These are phyloP conservation scores for Biscogniauxia sp. DNA, from an alignment of 2,329 filamentous ascomycete genomes.

Conservation along the genomic window DNA sequence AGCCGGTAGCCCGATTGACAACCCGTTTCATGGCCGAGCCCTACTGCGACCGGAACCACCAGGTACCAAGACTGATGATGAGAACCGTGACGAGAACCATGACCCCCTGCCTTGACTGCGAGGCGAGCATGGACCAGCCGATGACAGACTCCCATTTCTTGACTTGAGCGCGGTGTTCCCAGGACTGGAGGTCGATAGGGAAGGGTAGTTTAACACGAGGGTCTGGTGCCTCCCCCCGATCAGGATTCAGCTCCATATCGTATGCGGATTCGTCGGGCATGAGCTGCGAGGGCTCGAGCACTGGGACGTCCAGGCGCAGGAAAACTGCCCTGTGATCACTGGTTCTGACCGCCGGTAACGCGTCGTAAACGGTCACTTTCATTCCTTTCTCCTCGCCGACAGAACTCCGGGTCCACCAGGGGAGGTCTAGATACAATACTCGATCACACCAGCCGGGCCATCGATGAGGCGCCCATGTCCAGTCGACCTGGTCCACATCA, in stretches of 20 bases:
- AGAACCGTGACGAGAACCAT: conserved; percentile 43
- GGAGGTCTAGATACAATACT: conserved; percentile 71
- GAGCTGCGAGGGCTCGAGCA: conserved; percentile 45
- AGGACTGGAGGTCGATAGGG: conserved; percentile 53
- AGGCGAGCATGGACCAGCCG: conserved; percentile 55
- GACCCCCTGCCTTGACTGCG: conserved; percentile 52
- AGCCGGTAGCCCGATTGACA: background rate
- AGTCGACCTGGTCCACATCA: conserved; percentile 44
- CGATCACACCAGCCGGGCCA: conserved; percentile 95
- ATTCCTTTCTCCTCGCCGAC: conserved; percentile 31
- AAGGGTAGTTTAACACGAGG: conserved; percentile 42
- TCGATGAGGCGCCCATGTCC: conserved; percentile 76
- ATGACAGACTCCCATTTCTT: conserved; percentile 38
- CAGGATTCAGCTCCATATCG: conserved; percentile 14
- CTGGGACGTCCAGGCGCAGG: conserved; percentile 65
- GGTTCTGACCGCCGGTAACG: conserved; percentile 74
- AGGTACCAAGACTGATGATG: conserved; percentile 41
- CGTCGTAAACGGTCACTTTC: conserved; percentile 65
- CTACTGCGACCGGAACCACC: conserved; percentile 40
- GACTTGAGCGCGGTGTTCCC: conserved; percentile 43
- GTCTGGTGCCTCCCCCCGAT: conserved; percentile 13
- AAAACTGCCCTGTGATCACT: conserved; percentile 88
- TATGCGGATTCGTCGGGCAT: conserved; percentile 27
- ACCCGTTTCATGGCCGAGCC: conserved; percentile 8
- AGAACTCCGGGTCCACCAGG: conserved; percentile 45